A percentile compares a stretch with the other conserved stretches of the same genome.
Conservation (phyloP, 2,329 filamentous ascomycete genomes). For the Mycocentrospora acerina region DNA sequence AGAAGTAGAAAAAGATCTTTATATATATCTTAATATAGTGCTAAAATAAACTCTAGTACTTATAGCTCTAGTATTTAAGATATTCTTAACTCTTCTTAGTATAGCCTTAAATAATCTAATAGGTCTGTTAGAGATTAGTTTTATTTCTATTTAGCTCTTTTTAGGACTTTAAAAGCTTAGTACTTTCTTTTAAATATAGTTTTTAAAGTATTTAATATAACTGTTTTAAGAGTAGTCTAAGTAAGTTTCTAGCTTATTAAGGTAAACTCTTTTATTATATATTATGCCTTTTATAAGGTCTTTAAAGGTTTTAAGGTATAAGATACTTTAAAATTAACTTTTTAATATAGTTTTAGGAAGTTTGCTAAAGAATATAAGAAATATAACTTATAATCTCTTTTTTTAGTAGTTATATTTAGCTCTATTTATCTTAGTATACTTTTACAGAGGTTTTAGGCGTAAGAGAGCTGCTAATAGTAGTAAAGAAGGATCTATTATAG, state of each 20-base stretch:
- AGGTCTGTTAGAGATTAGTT: background rate
- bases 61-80: background rate
- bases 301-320: background rate
- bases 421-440: too few species aligned
- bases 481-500: too few species aligned
- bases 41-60: background rate
- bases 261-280: background rate
- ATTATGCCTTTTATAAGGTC: background rate
- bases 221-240: too few species aligned
- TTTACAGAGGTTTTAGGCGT: too few species aligned
- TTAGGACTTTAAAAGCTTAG: background rate
- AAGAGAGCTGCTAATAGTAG: too few species aligned
- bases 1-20: background rate
- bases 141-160: background rate
- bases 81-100: background rate
- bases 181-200: background rate
- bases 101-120: background rate
- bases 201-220: background rate
- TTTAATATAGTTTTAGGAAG: background rate
- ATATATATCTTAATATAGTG: background rate
- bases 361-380: too few species aligned
- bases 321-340: background rate
- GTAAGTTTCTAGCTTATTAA: background rate
- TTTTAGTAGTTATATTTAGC: too few species aligned
- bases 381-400: too few species aligned